These are phyloP conservation scores for Cochlearia excelsa DNA, from an alignment of 345 rosid species.

Conservation along the genomic window DNA sequence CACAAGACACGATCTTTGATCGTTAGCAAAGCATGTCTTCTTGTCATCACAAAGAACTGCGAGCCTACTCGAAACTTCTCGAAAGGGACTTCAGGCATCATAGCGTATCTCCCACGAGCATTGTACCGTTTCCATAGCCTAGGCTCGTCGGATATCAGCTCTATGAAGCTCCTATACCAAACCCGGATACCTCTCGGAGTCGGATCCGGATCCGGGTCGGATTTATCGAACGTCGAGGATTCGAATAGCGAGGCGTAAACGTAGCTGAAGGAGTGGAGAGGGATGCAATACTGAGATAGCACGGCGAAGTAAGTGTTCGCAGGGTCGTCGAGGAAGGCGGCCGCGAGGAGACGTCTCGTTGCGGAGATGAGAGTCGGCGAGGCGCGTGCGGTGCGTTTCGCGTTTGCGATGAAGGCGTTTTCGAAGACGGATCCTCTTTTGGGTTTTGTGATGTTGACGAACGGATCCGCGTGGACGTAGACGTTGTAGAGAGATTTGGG, in stretches of 20 bases:
- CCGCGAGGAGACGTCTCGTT: slow-evolving; percentile 82
- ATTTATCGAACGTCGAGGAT: slow-evolving; percentile 51
- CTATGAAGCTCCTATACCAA: slow-evolving; percentile 68
- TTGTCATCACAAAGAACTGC: slow-evolving; percentile 82
- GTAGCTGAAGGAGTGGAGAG: slow-evolving; percentile 72
- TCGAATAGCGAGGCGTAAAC: slow-evolving; percentile 58
- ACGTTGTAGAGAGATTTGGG: slow-evolving; percentile 54
- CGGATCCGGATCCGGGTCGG: slow-evolving; percentile 41
- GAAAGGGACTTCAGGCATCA: slow-evolving; percentile 80
- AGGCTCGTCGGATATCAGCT: slow-evolving; percentile 58
- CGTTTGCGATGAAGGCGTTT: slow-evolving; percentile 47
- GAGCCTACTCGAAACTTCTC: slow-evolving; percentile 77
- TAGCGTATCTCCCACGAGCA: slow-evolving; percentile 66
- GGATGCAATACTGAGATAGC: slow-evolving; percentile 79
- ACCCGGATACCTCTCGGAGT: slow-evolving; percentile 49
- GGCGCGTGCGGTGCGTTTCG: slow-evolving; percentile 75
- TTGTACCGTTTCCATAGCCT: slow-evolving; percentile 80
- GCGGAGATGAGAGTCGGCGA: slow-evolving; percentile 92
- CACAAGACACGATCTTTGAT: slow-evolving; percentile 67
- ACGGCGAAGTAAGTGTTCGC: slow-evolving; percentile 83
- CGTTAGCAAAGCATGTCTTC: slow-evolving; percentile 69
- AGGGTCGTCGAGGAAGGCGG: slow-evolving; percentile 82
- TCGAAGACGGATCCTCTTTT: slow-evolving; percentile 43
- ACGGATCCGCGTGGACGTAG: slow-evolving; percentile 88
- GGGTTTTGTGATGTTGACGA: slow-evolving; percentile 52